These are phyloP conservation scores for Teunomyces cretensis DNA, from an alignment of 805 yeast species.

Conservation along the genomic window DNA sequence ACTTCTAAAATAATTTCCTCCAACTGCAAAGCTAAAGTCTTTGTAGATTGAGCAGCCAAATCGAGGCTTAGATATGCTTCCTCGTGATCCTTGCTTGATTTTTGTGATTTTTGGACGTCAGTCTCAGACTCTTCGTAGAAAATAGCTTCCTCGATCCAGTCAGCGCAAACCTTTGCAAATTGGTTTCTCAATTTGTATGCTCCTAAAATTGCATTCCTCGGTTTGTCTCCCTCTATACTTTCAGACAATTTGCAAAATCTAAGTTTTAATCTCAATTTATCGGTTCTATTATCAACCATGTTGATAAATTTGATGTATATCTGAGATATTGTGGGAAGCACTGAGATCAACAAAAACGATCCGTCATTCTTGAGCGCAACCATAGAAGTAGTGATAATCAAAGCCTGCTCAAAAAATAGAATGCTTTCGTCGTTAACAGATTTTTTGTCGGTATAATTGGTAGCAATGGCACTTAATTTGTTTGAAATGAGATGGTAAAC, in stretches of 20 bases:
- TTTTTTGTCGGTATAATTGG: slow-evolving; percentile 28
- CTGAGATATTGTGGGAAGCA: slow-evolving; percentile 29
- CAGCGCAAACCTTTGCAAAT: slow-evolving; percentile 45
- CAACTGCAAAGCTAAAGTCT: slow-evolving; percentile 55
- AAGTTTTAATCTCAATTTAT: slow-evolving; percentile 39
- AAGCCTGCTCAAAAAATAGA: slow-evolving; percentile 49
- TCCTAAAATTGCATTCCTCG: slow-evolving; percentile 37
- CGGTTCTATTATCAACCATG: slow-evolving; percentile 25
- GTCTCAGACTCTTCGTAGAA: slow-evolving; percentile 29
- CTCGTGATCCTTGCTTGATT: slow-evolving; percentile 32
- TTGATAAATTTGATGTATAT: slow-evolving; percentile 28
- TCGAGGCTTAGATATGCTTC: slow-evolving; percentile 52
- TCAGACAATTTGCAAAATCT: slow-evolving; percentile 41
- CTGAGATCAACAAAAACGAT: slow-evolving; percentile 31
- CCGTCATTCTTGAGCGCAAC: slow-evolving; percentile 33
- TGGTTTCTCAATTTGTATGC: slow-evolving; percentile 49
- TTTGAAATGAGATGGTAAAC: slow-evolving; percentile 50
- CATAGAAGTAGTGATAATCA: slow-evolving; percentile 46
- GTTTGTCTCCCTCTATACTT: slow-evolving; percentile 34
- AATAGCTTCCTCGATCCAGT: slow-evolving; percentile 57
- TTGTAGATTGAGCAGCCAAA: slow-evolving; percentile 63
- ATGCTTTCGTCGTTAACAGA: slow-evolving; percentile 27
- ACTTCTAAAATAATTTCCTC: slow-evolving; percentile 58
- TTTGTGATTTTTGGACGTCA: slow-evolving; percentile 4
- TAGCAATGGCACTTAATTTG: slow-evolving; percentile 41